phyloP scores from a whole-genome alignment of 768 basidiomycete species.

The Clitopilus hobsonii region DNA sequence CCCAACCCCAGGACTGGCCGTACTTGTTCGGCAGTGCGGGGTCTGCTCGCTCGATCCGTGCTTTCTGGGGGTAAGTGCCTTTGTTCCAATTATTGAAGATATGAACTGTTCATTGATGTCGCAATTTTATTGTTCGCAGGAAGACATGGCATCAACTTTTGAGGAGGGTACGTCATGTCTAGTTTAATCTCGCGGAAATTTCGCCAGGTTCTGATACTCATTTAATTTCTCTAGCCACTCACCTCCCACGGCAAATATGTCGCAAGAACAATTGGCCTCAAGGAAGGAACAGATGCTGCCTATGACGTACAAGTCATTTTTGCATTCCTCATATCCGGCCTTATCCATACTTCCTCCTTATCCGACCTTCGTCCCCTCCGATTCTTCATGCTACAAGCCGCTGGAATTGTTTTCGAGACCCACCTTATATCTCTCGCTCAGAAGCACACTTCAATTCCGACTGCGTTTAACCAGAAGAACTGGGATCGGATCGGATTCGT shows the following conservation, averaged over 20 bases:
- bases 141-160: constrained; percentile 23
- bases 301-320: constrained; percentile 18
- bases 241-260: constrained; percentile 14
- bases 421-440: neutral
- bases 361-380: constrained; percentile 17
- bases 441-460: neutral
- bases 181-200: neutral
- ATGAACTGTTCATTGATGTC: neutral
- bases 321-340: constrained; percentile 21
- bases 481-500: neutral
- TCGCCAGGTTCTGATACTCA: neutral
- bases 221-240: constrained; percentile 11
- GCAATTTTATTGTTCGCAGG: constrained; percentile 7
- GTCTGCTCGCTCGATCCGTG: constrained; percentile 24
- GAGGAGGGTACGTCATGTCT: constrained; percentile 14
- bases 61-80: constrained; percentile 25
- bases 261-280: constrained; percentile 8
- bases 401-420: constrained; percentile 23
- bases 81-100: neutral
- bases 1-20: constrained; percentile 21
- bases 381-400: constrained; percentile 22
- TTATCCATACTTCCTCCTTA: constrained; percentile 21
- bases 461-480: neutral
- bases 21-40: constrained; percentile 19
- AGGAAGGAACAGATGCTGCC: constrained; percentile 15